Base-by-base conservation (phyloP, 1,139 yeast species). In the Spathaspora sp. region DNA sequence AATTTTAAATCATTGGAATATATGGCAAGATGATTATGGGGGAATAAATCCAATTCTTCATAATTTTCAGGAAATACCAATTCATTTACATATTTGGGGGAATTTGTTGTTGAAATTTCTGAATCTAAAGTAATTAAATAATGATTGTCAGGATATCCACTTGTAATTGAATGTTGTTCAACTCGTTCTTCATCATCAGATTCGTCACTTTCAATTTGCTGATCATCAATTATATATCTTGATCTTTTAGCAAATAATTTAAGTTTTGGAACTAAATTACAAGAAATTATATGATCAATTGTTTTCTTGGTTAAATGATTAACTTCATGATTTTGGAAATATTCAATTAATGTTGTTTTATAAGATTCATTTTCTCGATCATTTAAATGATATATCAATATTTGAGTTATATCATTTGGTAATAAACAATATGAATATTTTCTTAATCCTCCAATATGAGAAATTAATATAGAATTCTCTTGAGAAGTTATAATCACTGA, bases 231-330 rank as follows among this genome's bases (percentile, higher is more conserved):
- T 42, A 70, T 61, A 60, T 75, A 84, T 43, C 89, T 67, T n/a
- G 81, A 58, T 47, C 84, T 66, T 50, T 74, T 72, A 43, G 74
- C 68, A 33, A 65, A 63, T 15, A 82, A 59, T 50, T 74, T 78
- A 64, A 56, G 65, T 45, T 61, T 69, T 18, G 81, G 89, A 59
- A 70, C 72, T 54, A 74, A 70, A 38, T 70, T 64, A 53, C 75
- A 75, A 13, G 77, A 67, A 26, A 78, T 61, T 13, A 83, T 64
- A 68, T 82, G 76, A 51, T 81, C 82, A 7, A 80, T 53, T 3
- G 84, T 68, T 23, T 75, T 55, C 55, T 73, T 78, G n/a, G 81
- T 76, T 53, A 81, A 60, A 43, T 74, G 64, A 39, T 65, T 59
- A 15, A 60, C 56, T 3, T 46, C 50, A 17, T 63, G 52, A n/a